A percentile compares a stretch with the other conserved stretches of the same genome.
Evolutionary conservation across 441 rosid species (phyloP).

Genomic region (Gossypium schwendimanii): DNA sequence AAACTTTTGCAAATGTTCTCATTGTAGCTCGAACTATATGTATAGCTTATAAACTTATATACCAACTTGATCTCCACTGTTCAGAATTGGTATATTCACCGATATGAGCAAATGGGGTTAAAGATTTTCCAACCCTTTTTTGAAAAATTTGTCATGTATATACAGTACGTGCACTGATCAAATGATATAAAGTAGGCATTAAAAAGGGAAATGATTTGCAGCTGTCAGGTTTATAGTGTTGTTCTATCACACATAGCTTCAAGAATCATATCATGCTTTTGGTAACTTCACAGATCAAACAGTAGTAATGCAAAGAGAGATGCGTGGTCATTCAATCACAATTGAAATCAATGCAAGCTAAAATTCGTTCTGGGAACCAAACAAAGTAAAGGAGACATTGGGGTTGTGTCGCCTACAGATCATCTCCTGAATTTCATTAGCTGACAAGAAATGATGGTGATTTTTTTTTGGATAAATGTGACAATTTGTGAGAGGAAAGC

Average conservation of each 20-base stretch:
- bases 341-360: neutral
- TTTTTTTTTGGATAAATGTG: neutral
- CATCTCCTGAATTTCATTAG: neutral
- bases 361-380: neutral
- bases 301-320: neutral
- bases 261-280: slow-evolving; percentile 4
- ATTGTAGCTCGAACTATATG: no score
- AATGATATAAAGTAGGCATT: neutral
- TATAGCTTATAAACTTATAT: no score
- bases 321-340: neutral
- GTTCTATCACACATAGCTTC: slow-evolving; percentile 1
- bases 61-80: no score
- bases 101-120: neutral
- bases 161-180: neutral
- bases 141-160: neutral
- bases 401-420: neutral
- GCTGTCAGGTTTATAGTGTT: slow-evolving; percentile 5
- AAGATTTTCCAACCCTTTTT: neutral
- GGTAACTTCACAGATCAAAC: neutral
- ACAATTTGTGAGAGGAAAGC: slow-evolving; percentile 8
- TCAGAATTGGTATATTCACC: no score
- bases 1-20: no score
- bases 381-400: slow-evolving; percentile 1
- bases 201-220: slow-evolving; percentile 4
- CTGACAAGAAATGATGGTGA: slow-evolving; percentile 3